These are phyloP conservation scores for Xylariales sp. DNA, from an alignment of 2,329 filamentous ascomycete species.

Conservation along the genomic window DNA sequence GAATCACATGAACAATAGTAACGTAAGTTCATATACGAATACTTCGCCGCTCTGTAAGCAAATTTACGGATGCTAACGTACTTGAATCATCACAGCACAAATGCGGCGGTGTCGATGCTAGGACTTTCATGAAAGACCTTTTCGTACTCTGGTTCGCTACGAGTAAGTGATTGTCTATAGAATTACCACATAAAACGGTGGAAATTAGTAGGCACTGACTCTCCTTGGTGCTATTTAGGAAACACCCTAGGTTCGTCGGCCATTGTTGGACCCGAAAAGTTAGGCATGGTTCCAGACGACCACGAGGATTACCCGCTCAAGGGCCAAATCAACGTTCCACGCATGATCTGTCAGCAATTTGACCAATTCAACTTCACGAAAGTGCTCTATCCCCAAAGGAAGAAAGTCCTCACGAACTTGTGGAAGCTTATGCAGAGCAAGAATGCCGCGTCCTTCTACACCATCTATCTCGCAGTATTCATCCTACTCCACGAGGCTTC, in stretches of 20 bases:
- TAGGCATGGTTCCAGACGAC: conserved; percentile 32
- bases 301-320: conserved; percentile 32
- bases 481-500: conserved; percentile 32
- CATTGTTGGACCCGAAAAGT: conserved; percentile 32
- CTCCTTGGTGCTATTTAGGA: conserved; percentile 23
- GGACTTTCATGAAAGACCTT: conserved; percentile 32
- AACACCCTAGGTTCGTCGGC: conserved; percentile 40
- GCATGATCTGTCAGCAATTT: conserved; percentile 27
- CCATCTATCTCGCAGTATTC: conserved; percentile 24
- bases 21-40: conserved; percentile 1
- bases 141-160: conserved; percentile 43
- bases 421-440: conserved; percentile 21
- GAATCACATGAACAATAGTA: conserved; percentile 7
- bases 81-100: conserved; percentile 17
- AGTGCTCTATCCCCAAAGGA: conserved; percentile 15
- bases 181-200: too few relatives aligned
- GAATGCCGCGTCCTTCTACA: conserved; percentile 20
- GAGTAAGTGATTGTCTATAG: conserved; percentile 37
- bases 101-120: conserved; percentile 20
- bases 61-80: conserved; percentile 14
- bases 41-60: too few relatives aligned
- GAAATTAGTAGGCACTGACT: too few relatives aligned
- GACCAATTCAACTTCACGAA: conserved; percentile 19
- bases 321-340: conserved; percentile 26
- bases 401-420: conserved; percentile 19